Evolutionary conservation across 225 moss, liverwort and hornwort genomes (phyloP), one percentile per base, ranked within the genome.

Genomic region (Sphagnum contortum): DNA sequence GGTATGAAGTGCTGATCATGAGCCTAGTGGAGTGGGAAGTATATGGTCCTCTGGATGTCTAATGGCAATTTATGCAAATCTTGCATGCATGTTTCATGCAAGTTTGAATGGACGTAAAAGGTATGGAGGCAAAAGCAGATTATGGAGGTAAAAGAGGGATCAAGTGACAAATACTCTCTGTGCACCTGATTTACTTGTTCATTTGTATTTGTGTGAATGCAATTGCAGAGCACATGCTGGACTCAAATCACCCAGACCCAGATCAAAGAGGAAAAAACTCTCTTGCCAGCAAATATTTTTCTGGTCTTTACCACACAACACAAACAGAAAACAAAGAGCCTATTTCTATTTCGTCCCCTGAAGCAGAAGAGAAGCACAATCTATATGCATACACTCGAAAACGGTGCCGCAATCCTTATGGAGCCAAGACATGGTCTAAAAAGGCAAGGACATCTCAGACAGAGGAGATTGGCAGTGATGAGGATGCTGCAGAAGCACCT

Each of bases 391-490:
- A 77, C 8, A 80, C 66, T 64, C 79, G 82, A 48, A 86, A 86
- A 69, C 77, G 79, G 66, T 64, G 64, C 55, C 77, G 57, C 52
- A 76, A 77, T 69, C 69, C 75, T 60, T 83, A 83, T 49, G 72
- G 74, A 60, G 56, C 72, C 5, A 81, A 74, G 60, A 75, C 69
- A 66, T 82, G 76, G 50, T 85, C 75, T 54, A 85, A 80, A 66
- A 81, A 75, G 50, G 59, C 60, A 44, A 88, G 76, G 70, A 75
- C 75, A 62, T 50, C 73, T 45, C 53, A 57, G 5, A 83, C 72
- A 66, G 85, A 88, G 48, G 90, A 81, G 57, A 79, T 77, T 45
- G 83, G 77, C 55, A 79, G 81, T 57, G 94, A 87, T 44, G 92
- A 91, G 47, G 90, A 90, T 70, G 69, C 68, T 72, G 72, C 79